phyloP scores from a whole-genome alignment of 768 basidiomycete genomes.

The Lactifluus volemus region DNA sequence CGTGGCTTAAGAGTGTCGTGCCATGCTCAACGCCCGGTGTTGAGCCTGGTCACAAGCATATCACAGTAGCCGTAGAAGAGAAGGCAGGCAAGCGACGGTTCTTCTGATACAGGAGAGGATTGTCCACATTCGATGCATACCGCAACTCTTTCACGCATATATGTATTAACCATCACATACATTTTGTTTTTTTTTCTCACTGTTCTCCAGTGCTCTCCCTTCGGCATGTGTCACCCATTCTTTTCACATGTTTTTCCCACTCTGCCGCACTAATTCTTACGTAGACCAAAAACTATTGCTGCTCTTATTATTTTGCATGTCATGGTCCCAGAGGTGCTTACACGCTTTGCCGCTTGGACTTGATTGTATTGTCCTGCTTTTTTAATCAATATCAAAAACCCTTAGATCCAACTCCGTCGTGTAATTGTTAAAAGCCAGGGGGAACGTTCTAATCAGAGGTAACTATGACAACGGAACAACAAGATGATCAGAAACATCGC shows the following conservation, averaged over 20 bases:
- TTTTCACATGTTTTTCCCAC: neutral
- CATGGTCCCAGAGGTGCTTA: neutral
- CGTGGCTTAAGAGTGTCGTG: constrained; percentile 73
- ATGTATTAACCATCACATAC: neutral
- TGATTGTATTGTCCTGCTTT: neutral
- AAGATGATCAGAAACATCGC: neutral
- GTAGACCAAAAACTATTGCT: neutral
- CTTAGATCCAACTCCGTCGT: neutral
- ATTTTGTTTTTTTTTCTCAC: neutral
- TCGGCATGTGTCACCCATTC: neutral
- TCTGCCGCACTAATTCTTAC: neutral
- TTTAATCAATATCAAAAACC: neutral
- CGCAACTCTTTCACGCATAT: constrained; percentile 8
- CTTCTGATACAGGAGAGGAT: constrained; percentile 37
- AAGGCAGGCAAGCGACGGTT: constrained; percentile 66
- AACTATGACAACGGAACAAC: neutral
- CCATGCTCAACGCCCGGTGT: constrained; percentile 50
- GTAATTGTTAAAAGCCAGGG: neutral
- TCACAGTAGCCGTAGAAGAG: constrained; percentile 67
- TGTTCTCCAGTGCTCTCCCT: neutral
- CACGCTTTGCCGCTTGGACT: neutral
- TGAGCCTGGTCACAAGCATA: constrained; percentile 53
- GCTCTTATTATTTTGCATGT: neutral
- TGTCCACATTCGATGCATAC: neutral
- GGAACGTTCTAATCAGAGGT: neutral